Conservation (phyloP, 257 asterid species). For the Plectranthus barbatus region DNA sequence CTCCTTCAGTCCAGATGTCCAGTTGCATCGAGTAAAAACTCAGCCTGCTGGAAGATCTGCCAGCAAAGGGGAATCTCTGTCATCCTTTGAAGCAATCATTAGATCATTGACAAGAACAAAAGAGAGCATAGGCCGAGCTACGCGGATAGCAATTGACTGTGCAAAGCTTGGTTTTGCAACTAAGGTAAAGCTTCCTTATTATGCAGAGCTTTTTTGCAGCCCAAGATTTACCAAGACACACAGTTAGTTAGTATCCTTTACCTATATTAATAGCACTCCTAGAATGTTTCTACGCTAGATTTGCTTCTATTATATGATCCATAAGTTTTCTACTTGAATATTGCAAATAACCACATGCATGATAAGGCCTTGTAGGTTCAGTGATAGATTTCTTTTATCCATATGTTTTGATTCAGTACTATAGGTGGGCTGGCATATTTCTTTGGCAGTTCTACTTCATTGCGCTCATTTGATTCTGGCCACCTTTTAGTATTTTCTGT, state of each 20-base stretch:
- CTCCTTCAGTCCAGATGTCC: conserved; percentile 46
- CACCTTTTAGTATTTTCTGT: background rate
- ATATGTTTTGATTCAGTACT: background rate
- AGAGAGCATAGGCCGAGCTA: conserved; percentile 81
- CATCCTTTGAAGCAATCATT: conserved; percentile 59
- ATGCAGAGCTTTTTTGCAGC: conserved; percentile 1
- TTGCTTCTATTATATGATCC: background rate
- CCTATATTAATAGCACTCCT: background rate
- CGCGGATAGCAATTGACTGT: conserved; percentile 80
- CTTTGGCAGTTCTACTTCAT: background rate
- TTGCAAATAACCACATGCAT: conserved; percentile 4
- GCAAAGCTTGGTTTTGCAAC: conserved; percentile 77
- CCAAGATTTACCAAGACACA: background rate
- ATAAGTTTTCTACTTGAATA: conserved; percentile 6
- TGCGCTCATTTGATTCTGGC: background rate
- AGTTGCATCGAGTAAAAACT: conserved; percentile 38
- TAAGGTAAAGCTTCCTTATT: conserved; percentile 41
- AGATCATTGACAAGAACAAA: conserved; percentile 74
- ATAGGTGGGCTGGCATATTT: background rate
- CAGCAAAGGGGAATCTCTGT: conserved; percentile 54
- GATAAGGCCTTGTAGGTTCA: background rate
- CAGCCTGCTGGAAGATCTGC: conserved; percentile 46
- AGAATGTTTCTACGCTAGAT: background rate
- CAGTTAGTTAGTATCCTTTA: background rate
- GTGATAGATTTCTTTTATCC: background rate